Evolutionary conservation across 352 stramenopile species (phyloP).

Genomic region (Phytopythium delawarense): DNA sequence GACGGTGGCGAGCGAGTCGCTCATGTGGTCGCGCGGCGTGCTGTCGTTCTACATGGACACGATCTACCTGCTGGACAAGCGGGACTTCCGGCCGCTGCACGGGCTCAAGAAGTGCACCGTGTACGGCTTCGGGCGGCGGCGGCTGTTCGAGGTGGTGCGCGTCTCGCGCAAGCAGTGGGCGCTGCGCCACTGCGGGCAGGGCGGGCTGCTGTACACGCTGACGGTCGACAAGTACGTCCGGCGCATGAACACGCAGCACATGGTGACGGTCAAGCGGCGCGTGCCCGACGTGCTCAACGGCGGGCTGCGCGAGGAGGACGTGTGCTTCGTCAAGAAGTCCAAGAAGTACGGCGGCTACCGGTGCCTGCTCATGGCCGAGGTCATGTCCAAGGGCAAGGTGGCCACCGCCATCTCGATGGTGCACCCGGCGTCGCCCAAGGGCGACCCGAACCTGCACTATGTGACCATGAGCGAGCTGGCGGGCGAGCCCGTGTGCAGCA

Average conservation of each 20-base stretch:
- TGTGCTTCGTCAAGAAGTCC: slow-evolving; percentile 81
- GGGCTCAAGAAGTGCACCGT: slow-evolving; percentile 69
- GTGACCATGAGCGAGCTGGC: slow-evolving; percentile 79
- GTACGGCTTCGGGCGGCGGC: slow-evolving; percentile 68
- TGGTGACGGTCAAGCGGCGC: slow-evolving; percentile 68
- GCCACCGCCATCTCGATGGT: slow-evolving; percentile 72
- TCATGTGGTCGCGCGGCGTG: slow-evolving; percentile 67
- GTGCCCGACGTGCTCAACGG: slow-evolving; percentile 50
- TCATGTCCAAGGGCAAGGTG: slow-evolving; percentile 77
- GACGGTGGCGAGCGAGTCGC: slow-evolving; percentile 67
- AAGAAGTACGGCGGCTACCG: slow-evolving; percentile 59
- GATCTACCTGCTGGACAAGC: slow-evolving; percentile 77
- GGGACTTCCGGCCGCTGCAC: slow-evolving; percentile 57
- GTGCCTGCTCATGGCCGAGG: slow-evolving; percentile 75
- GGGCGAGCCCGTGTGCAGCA: slow-evolving; percentile 65
- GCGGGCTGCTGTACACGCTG: slow-evolving; percentile 54
- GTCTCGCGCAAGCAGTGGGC: slow-evolving; percentile 72
- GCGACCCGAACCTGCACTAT: slow-evolving; percentile 61
- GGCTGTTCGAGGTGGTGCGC: slow-evolving; percentile 76
- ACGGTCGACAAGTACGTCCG: slow-evolving; percentile 63
- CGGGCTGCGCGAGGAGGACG: slow-evolving; percentile 58
- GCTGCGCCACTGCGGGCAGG: slow-evolving; percentile 51
- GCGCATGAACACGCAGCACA: slow-evolving; percentile 63
- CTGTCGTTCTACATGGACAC: slow-evolving; percentile 82
- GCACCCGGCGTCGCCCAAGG: slow-evolving; percentile 41